Base-by-base conservation (phyloP, 371 early-diverging fungal genomes). In the Lichtheimia ornata region DNA sequence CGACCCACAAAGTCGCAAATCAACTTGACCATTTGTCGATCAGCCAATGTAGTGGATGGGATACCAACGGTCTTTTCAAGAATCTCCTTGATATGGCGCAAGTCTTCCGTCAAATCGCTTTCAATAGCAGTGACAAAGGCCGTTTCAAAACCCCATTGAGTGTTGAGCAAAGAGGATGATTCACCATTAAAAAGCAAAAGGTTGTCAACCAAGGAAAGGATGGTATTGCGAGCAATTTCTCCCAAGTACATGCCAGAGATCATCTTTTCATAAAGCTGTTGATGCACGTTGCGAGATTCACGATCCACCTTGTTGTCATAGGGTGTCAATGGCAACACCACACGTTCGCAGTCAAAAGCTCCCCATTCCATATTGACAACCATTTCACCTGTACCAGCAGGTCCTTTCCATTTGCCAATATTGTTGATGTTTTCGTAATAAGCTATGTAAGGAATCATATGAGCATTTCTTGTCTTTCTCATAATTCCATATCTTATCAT, bases 101-200 rank as follows among this genome's bases (percentile, higher is more conserved):
- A 79, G 35, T 88, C 86, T 4, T 77, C 63, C 4, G 90, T 72
- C 40, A 82, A 70, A 70, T 98, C 98, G 5, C 79, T 82, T 18
- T 94, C 95, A 61, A 98, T 96, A 35, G 88, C 77, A 7, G 92
- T 91, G 91, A 98, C 88, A 80, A 91, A 91, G 5, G 92, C 91
- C 24, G 97, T 97, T 53, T 95, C 93, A 56, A 97, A 94, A 17
- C 81, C 72, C 82, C 91, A 93, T 27, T 81, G 88, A 54, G 81
- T 85, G 70, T 88, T 87, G 55, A 96, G 70, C 30, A 81, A 82
- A n/a, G 72, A 50, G 1, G 91, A 89, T 44, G 86, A 84, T 24
- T 71, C 61, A 43, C 93, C 93, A 20, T 73, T 61, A 53, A 80
- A 76, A 1, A 80, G 63, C 55, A 80, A 58, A 49, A 67, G 63